Conservation (phyloP, 345 rosid species). For the Linum tenue region DNA sequence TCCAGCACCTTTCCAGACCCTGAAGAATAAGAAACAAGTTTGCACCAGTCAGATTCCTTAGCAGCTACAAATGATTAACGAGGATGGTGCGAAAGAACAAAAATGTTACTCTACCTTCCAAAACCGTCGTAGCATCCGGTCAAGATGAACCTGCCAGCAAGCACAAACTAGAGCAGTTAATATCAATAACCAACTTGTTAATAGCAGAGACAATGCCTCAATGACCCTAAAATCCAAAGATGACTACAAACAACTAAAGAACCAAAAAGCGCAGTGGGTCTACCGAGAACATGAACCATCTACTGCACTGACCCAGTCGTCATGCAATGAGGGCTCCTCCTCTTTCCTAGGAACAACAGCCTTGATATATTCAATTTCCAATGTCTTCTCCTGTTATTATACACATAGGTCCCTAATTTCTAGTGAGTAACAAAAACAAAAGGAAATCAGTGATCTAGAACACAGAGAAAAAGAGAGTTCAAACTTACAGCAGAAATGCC, state of each 20-base stretch:
- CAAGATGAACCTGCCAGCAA: conserved; percentile 68
- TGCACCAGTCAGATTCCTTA: not conserved
- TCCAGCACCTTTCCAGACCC: conserved; percentile 77
- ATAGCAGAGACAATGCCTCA: not conserved
- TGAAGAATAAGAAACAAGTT: conserved; percentile 13
- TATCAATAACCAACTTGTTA: not conserved
- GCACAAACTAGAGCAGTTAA: conserved; percentile 13
- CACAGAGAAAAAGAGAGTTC: not conserved
- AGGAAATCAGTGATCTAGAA: not conserved
- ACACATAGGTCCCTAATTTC: not conserved
- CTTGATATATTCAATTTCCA: conserved; percentile 88
- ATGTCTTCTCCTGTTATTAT: conserved; percentile 56
- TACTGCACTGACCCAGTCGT: conserved; percentile 96
- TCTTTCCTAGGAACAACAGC: conserved; percentile 77
- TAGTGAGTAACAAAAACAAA: conserved; percentile 4
- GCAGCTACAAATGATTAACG: not conserved
- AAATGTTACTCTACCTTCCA: conserved; percentile 43
- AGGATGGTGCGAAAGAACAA: not conserved
- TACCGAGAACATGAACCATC: conserved; percentile 71
- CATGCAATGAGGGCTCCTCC: conserved; percentile 74
- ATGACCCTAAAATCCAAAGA: not conserved
- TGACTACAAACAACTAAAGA: not conserved
- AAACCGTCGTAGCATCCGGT: conserved; percentile 80
- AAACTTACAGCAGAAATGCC: conserved; percentile 73
- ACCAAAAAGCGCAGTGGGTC: conserved; percentile 3